These are phyloP conservation scores for Sugiyamaella qingdaonensis DNA, from an alignment of 805 yeast species.

Conservation along the genomic window DNA sequence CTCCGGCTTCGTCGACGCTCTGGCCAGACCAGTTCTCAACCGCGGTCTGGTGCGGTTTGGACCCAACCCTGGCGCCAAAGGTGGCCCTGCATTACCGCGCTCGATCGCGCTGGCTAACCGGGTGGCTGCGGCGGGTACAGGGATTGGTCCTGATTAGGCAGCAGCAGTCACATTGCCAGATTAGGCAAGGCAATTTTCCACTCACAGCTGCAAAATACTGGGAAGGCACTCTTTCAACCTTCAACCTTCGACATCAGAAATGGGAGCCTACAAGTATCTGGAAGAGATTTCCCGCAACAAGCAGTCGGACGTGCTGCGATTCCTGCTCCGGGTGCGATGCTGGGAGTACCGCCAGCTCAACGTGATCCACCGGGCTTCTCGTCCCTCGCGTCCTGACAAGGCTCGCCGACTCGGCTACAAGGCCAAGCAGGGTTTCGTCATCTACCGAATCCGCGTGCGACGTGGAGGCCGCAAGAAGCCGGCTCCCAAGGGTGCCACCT, in stretches of 20 bases:
- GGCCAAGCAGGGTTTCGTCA: conserved; percentile 99
- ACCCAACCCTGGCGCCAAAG: too few species aligned
- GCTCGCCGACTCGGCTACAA: conserved; percentile 99
- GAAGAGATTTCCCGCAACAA: conserved; percentile 99
- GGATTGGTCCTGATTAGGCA: neutral
- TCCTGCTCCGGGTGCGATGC: conserved; percentile 99
- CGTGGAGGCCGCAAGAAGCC: conserved; percentile 99
- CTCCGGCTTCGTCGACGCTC: too few species aligned
- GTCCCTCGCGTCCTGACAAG: conserved; percentile 99
- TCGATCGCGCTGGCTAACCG: too few species aligned
- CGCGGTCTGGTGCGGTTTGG: too few species aligned
- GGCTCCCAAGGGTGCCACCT: conserved; percentile 99
- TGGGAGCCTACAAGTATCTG: conserved; percentile 99
- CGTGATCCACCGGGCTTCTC: conserved; percentile 97
- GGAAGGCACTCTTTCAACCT: conserved; percentile 3
- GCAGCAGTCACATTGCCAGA: neutral
- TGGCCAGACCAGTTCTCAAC: too few species aligned
- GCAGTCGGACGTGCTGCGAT: conserved; percentile 99
- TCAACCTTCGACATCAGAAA: conserved; percentile 16
- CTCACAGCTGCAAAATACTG: neutral
- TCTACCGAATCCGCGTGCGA: conserved; percentile 98
- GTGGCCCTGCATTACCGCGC: too few species aligned
- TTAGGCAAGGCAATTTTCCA: neutral
- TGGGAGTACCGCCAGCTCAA: conserved; percentile 99
- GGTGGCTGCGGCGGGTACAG: too few species aligned